These are phyloP conservation scores for Candida boleticola DNA, from an alignment of 805 yeast species.

Conservation along the genomic window DNA sequence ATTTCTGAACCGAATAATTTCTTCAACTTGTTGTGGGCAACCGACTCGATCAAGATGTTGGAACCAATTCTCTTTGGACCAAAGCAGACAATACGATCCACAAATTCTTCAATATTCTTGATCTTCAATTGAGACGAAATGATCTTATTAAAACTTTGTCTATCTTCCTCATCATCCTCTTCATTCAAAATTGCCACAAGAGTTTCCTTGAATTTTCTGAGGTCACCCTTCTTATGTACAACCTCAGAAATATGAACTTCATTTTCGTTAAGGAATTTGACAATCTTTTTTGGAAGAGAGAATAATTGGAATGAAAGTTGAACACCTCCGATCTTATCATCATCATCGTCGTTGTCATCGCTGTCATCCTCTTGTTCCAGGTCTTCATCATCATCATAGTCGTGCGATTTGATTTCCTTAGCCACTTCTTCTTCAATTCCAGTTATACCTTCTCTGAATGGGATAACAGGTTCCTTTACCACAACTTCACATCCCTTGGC, in stretches of 20 bases:
- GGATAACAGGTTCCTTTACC: slow-evolving; percentile 89
- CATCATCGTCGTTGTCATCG: slow-evolving; percentile 14
- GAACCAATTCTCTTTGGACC: slow-evolving; percentile 80
- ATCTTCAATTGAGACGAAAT: slow-evolving; percentile 13
- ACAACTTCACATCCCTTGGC: slow-evolving; percentile 82
- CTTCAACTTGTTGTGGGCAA: slow-evolving; percentile 24
- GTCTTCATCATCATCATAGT: slow-evolving; percentile 11
- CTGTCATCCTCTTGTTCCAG: slow-evolving; percentile 14
- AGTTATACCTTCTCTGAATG: slow-evolving; percentile 82
- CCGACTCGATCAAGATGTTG: slow-evolving; percentile 64
- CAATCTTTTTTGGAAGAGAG: slow-evolving; percentile 56
- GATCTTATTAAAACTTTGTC: slow-evolving; percentile 8
- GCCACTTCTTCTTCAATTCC: slow-evolving; percentile 34
- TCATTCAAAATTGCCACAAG: slow-evolving; percentile 6
- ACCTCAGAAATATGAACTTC: slow-evolving; percentile 43
- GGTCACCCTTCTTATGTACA: slow-evolving; percentile 18
- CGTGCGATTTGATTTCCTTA: slow-evolving; percentile 14
- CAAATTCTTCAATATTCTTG: slow-evolving; percentile 16
- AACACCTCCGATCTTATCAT: slow-evolving; percentile 45
- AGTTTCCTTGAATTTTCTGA: slow-evolving; percentile 9
- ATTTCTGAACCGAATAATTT: slow-evolving; percentile 17
- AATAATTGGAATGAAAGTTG: slow-evolving; percentile 52
- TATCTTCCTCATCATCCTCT: slow-evolving; percentile 17
- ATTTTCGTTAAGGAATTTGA: slow-evolving; percentile 47
- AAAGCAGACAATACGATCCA: slow-evolving; percentile 52